Evolutionary conservation across 2,329 filamentous ascomycete species (phyloP).

Genomic region (Tolypocladium sp.): DNA sequence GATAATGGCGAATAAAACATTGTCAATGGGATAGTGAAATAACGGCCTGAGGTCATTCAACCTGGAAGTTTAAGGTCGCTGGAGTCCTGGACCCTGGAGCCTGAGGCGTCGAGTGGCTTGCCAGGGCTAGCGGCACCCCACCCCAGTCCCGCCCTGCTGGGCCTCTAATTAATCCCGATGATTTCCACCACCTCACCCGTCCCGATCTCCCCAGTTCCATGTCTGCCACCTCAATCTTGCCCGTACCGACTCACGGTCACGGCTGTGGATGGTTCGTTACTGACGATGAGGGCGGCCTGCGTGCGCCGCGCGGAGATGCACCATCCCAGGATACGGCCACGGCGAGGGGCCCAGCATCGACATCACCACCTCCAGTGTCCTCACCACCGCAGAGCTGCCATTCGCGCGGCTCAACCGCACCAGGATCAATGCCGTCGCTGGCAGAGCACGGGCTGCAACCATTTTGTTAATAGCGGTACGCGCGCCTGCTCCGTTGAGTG

Average conservation of each 20-base stretch:
- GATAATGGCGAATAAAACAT: not conserved
- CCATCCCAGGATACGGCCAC: not conserved
- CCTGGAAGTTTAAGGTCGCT: not conserved
- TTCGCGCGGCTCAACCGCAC: conserved; percentile 2
- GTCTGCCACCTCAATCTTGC: not conserved
- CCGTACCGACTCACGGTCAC: not conserved
- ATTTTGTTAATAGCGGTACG: conserved; percentile 24
- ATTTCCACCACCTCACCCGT: not conserved
- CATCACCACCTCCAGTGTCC: not conserved
- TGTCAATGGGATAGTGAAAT: no score
- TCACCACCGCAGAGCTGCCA: not conserved
- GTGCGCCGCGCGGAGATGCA: conserved; percentile 10
- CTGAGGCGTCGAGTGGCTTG: not conserved
- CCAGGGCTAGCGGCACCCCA: not conserved
- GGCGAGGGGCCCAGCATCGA: not conserved
- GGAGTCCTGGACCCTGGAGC: not conserved
- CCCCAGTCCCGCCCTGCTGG: not conserved
- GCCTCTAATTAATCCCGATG: not conserved
- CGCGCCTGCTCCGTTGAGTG: not conserved
- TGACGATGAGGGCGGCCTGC: conserved; percentile 22
- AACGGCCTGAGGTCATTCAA: no score
- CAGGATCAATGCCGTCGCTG: conserved; percentile 13
- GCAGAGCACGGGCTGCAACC: conserved; percentile 21
- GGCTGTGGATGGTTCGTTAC: conserved; percentile 12
- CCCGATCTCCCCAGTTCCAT: not conserved